Base-by-base conservation (phyloP, 352 stramenopile species). In the Pythium brachiatum region DNA sequence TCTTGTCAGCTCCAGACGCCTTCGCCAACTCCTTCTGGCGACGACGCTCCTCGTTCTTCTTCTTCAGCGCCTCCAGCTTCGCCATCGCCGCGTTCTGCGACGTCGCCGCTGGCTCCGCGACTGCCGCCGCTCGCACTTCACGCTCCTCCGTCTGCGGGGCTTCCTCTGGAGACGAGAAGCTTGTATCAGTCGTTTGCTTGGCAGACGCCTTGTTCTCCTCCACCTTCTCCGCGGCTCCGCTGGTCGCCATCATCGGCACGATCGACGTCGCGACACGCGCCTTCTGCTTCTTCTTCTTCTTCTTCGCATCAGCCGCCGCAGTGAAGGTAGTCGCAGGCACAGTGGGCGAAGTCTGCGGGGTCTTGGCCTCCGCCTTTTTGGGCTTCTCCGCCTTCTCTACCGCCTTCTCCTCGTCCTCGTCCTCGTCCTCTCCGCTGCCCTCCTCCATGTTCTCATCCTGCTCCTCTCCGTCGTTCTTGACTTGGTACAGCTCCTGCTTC, bases 11-110 rank as follows among this genome's bases (percentile, higher is more conserved):
- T 0, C 29, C 25, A 18, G 53, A 52, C 16, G 56, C 48, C 44
- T 65, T 69, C 11, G 51, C 57, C 3, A 76, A 57, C 34, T 76
- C 73, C 5, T 74, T 75, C 31, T 81, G 65, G 20, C 67, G 74
- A n/a, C 86, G 83, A 36, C 80, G 83, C 57, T 81, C 77, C 61
- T 91, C 81, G 67, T 95, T 95, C 55, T 95, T 93, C 51, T 76
- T 75, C 3, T 80, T 79, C n/a, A 95, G 58, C 18, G 75, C 82
- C 36, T 82, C 77, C 21, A 95, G 64, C 34, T 81, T 79, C 6
- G 69, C 70, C 80, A 94, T 90, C 13, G 83, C 81, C 12, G 80
- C 75, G 34, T 73, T 89, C 64, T 94, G 82, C 0, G 84, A 94
- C 12, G 72, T 66, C 23, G 72, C 63, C 0, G 62, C 25, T 0